Conservation (phyloP, 129 eudicot genomes). For the Flaveria brownii region DNA sequence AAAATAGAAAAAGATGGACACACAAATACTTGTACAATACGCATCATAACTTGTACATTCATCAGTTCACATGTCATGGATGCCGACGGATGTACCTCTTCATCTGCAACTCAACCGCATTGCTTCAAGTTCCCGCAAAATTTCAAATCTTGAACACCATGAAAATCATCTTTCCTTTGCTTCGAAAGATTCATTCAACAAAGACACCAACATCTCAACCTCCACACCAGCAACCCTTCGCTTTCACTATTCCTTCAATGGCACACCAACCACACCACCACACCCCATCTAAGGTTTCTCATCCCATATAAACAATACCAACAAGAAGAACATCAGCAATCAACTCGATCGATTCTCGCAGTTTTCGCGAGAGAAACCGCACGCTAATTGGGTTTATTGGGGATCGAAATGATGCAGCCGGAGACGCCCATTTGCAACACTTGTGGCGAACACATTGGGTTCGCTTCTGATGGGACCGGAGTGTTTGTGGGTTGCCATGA, state of each 20-base stretch:
- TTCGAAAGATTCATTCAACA: constrained; percentile 29
- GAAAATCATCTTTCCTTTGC: constrained; percentile 45
- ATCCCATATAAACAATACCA: constrained; percentile 28
- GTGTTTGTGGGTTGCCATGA: constrained; percentile 89
- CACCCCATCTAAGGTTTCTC: constrained; percentile 24
- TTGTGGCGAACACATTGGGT: constrained; percentile 82
- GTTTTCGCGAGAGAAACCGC: background rate
- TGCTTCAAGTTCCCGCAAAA: constrained; percentile 85
- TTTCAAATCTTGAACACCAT: constrained; percentile 38
- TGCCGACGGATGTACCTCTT: background rate
- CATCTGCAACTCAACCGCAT: constrained; percentile 49
- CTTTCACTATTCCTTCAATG: constrained; percentile 41
- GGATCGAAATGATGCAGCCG: constrained; percentile 71
- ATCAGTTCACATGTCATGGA: constrained; percentile 21
- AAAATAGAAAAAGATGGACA: background rate
- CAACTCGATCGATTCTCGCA: constrained; percentile 14
- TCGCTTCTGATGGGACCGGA: constrained; percentile 56
- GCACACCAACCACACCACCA: constrained; percentile 32
- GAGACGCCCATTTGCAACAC: constrained; percentile 76
- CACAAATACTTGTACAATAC: background rate
- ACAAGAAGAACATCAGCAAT: background rate
- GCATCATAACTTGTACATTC: constrained; percentile 23
- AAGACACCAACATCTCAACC: constrained; percentile 66
- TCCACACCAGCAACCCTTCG: constrained; percentile 54
- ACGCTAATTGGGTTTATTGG: background rate